These are phyloP conservation scores for Mollisiaceae sp. DNA, from an alignment of 2,329 filamentous ascomycete genomes.

Conservation along the genomic window DNA sequence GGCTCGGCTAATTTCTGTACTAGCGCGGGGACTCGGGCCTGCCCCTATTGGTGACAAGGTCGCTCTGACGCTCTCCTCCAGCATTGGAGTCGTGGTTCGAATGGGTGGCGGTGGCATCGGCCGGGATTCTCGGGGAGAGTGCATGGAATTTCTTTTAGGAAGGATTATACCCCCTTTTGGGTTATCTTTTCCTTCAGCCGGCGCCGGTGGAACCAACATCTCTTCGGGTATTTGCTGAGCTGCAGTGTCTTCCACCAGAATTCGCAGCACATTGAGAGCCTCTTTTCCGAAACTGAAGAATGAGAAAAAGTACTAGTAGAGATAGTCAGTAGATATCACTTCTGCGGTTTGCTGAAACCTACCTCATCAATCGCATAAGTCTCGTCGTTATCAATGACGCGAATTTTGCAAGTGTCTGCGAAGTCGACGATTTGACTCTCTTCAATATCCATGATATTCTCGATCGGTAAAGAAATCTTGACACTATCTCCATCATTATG, in stretches of 20 bases:
- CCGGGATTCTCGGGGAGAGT: slow-evolving; percentile 29
- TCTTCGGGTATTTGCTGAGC: slow-evolving; percentile 43
- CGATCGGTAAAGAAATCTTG: slow-evolving; percentile 89
- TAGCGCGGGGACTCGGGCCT: slow-evolving; percentile 56
- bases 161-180: slow-evolving; percentile 25
- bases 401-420: slow-evolving; percentile 90
- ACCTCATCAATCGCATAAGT: slow-evolving; percentile 95
- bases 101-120: slow-evolving; percentile 28
- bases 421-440: slow-evolving; percentile 90
- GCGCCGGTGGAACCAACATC: slow-evolving; percentile 31
- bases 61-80: slow-evolving; percentile 64
- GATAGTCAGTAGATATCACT: slow-evolving; percentile 34
- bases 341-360: slow-evolving; percentile 36
- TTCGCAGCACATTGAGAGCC: slow-evolving; percentile 75
- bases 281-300: slow-evolving; percentile 89
- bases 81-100: slow-evolving; percentile 34
- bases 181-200: slow-evolving; percentile 29
- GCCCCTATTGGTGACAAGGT: slow-evolving; percentile 59
- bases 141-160: slow-evolving; percentile 36
- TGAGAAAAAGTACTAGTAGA: slow-evolving; percentile 86
- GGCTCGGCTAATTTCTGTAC: slow-evolving; percentile 56
- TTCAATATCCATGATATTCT: slow-evolving; percentile 90
- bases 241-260: slow-evolving; percentile 42
- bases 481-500: slow-evolving; percentile 97
- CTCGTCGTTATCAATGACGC: slow-evolving; percentile 91